Percentiles rank a stretch among this genome's conserved stretches.
These are phyloP conservation scores for Plantago ovata DNA, from an alignment of 257 asterid genomes.

Conservation along the genomic window DNA sequence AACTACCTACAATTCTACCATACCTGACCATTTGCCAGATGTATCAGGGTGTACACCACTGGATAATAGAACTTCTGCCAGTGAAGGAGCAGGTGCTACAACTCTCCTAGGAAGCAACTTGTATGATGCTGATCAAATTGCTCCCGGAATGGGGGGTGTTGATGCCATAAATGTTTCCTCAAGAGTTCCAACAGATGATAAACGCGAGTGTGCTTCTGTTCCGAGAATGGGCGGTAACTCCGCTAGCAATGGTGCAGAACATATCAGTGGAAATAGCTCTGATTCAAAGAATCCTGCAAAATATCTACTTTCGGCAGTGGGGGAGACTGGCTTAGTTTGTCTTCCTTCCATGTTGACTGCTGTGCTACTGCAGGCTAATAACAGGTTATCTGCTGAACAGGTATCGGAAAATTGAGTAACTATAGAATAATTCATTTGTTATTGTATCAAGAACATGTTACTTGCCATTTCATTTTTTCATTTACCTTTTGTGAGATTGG, in stretches of 20 bases:
- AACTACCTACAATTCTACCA: constrained; percentile 25
- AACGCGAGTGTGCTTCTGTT: constrained; percentile 28
- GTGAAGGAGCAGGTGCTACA: constrained; percentile 23
- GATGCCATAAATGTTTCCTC: constrained; percentile 33
- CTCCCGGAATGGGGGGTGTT: constrained; percentile 24
- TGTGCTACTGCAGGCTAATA: constrained; percentile 89
- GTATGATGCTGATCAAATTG: constrained; percentile 26
- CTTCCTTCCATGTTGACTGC: constrained; percentile 99
- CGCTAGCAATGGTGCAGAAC: constrained; percentile 31
- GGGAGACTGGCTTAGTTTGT: constrained; percentile 96
- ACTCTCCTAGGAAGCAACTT: constrained; percentile 25
- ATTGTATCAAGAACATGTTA: no score
- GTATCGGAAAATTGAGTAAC: constrained; percentile 22
- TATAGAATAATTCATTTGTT: background rate
- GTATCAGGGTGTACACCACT: constrained; percentile 46
- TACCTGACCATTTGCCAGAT: constrained; percentile 32
- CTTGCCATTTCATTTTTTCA: background rate
- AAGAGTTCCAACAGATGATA: constrained; percentile 32
- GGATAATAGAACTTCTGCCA: constrained; percentile 30
- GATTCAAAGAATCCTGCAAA: constrained; percentile 54
- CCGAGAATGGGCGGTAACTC: constrained; percentile 40
- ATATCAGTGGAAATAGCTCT: constrained; percentile 33
- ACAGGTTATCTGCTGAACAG: constrained; percentile 82
- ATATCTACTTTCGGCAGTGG: constrained; percentile 77
- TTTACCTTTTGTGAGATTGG: background rate